These are phyloP conservation scores for Trichosporon ovoides DNA, from an alignment of 1,284 basidiomycete species.

Conservation along the genomic window DNA sequence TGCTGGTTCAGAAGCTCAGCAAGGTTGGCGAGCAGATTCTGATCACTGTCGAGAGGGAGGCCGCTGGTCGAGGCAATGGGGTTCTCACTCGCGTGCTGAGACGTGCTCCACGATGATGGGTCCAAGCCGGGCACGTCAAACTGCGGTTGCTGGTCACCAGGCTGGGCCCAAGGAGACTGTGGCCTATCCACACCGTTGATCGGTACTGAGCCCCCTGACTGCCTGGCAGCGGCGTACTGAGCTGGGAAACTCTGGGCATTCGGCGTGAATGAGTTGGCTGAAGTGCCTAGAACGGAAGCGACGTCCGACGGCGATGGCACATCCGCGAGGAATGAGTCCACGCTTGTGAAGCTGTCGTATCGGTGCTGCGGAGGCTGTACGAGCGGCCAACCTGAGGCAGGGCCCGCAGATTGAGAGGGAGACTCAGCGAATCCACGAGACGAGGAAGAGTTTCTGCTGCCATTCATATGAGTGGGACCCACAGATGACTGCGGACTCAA, in stretches of 20 bases:
- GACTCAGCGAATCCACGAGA: slow-evolving; percentile 13
- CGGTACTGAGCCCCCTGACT: background rate
- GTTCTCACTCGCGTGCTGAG: background rate
- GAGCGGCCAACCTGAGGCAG: slow-evolving; percentile 4
- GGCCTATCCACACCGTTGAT: background rate
- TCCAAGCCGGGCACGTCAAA: background rate
- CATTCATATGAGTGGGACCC: background rate
- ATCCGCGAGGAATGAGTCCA: background rate
- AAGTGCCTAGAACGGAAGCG: slow-evolving; percentile 8
- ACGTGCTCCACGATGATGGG: background rate
- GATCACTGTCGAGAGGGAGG: slow-evolving; percentile 5
- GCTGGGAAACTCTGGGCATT: slow-evolving; percentile 15
- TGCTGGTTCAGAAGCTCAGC: slow-evolving; percentile 15
- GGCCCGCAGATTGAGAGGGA: slow-evolving; percentile 24
- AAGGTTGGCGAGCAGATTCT: slow-evolving; percentile 13
- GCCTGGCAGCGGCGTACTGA: slow-evolving; percentile 14
- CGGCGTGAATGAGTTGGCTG: slow-evolving; percentile 14
- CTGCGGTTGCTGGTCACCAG: slow-evolving; percentile 2
- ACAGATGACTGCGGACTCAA: background rate
- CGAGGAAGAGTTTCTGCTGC: background rate
- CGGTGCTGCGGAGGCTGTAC: slow-evolving; percentile 7
- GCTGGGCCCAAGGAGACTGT: background rate
- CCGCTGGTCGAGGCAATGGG: background rate
- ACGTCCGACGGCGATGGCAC: slow-evolving; percentile 1
- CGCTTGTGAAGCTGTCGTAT: background rate